Conservation (phyloP, 768 basidiomycete species). For the Auricularia sp. region DNA sequence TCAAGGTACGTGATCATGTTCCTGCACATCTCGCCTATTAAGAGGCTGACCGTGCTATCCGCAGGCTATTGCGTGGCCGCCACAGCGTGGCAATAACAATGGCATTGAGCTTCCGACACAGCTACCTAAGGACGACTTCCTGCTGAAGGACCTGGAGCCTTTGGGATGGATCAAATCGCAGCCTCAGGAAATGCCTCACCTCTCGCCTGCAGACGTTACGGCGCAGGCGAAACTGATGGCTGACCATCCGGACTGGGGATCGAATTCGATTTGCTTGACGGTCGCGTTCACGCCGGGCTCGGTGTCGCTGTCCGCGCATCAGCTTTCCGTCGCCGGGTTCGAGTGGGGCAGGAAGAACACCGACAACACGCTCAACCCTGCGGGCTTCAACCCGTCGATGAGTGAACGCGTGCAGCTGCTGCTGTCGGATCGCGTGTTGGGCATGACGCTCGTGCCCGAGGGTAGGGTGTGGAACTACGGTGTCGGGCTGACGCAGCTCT, state of each 20-base stretch:
- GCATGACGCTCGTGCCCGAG: slow-evolving; percentile 90
- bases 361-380: slow-evolving; percentile 75
- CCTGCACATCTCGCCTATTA: neutral
- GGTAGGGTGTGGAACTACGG: slow-evolving; percentile 97
- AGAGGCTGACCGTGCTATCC: slow-evolving; percentile 4
- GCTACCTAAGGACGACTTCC: slow-evolving; percentile 87
- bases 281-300: slow-evolving; percentile 97
- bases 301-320: slow-evolving; percentile 89
- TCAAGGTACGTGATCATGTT: slow-evolving; percentile 49
- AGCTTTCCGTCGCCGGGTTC: slow-evolving; percentile 81
- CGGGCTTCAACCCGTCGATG: slow-evolving; percentile 98
- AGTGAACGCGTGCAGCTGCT: slow-evolving; percentile 84
- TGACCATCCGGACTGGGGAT: slow-evolving; percentile 89
- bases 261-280: slow-evolving; percentile 86
- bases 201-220: slow-evolving; percentile 87
- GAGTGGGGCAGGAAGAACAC: slow-evolving; percentile 96
- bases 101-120: slow-evolving; percentile 83
- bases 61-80: slow-evolving; percentile 88
- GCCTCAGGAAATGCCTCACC: slow-evolving; percentile 80
- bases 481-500: slow-evolving; percentile 84
- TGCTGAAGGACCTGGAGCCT: slow-evolving; percentile 91
- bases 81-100: slow-evolving; percentile 93
- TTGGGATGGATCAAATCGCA: slow-evolving; percentile 97
- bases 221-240: slow-evolving; percentile 97
- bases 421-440: slow-evolving; percentile 89